Evolutionary conservation across 192 early-diverging fungal genomes (phyloP), one percentile per base, ranked within the genome.

Genomic region (Coemansia sp.): DNA sequence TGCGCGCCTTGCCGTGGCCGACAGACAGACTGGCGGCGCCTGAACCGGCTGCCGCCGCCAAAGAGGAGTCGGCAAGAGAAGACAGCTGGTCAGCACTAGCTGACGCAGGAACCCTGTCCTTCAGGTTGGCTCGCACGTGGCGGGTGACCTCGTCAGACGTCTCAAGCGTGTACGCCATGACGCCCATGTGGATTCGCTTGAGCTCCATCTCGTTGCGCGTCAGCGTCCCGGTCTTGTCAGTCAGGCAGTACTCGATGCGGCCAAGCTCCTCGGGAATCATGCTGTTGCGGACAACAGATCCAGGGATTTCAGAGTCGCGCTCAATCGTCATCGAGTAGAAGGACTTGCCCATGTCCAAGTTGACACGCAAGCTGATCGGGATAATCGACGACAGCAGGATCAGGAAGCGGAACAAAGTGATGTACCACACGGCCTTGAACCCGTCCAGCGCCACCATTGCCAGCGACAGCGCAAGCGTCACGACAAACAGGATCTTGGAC

Each of bases 131-230:
- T 13, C 81, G 81, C 62, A 96, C 55, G 18, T 92, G 87, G 4
- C 86, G 78, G 25, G 84, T 81, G 7, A 98, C 87, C 64, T 96
- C 96, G 52, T 95, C 93, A 84, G 94, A 94, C 4, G 93, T 91
- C 70, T 98, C 94, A 1, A 83, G 74, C 26, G 88, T 89, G 74
- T 94, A 98, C 0, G 94, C 90, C 91, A 96, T 94, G 15, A 94
- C 94, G 46, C 96, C 96, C 90, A 96, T 92, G 58, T 98, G 94
- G 40, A 98, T 69, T 63, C 93, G 90, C 66, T 94, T 94, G 35
- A 98, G 78, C 69, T 95, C 96, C 96, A 98, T 98, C 67, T 98
- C 95, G 73, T 98, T 98, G 64, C 93, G 81, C 16, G 96, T 98
- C 71, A 98, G 70, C 21, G 96, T 98, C 29, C 96, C 96, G 3